These are phyloP conservation scores for Arthrobotrys entomopaga DNA, from an alignment of 2,329 filamentous ascomycete species.

Conservation along the genomic window DNA sequence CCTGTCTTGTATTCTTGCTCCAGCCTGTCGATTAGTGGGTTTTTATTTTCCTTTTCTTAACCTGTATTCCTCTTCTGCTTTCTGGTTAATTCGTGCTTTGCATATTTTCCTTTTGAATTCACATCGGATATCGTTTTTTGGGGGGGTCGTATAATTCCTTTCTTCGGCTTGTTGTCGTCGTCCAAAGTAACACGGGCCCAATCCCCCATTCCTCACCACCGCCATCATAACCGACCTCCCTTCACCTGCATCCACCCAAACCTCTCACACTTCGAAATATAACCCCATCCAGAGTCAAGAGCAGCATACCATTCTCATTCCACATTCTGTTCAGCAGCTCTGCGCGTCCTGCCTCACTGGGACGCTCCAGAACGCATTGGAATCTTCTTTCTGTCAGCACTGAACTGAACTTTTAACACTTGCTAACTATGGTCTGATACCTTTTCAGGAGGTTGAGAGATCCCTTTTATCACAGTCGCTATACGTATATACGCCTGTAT, in stretches of 20 bases:
- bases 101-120: constrained; percentile 24
- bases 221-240: not conserved
- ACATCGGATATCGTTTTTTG: constrained; percentile 15
- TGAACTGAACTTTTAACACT: constrained; percentile 11
- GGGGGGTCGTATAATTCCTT: constrained; percentile 39
- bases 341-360: constrained; percentile 21
- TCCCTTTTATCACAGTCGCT: constrained; percentile 7
- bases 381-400: no score
- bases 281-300: not conserved
- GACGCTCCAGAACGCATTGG: constrained; percentile 15
- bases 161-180: constrained; percentile 29
- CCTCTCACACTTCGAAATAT: no score
- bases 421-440: constrained; percentile 53
- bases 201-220: constrained; percentile 10
- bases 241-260: not conserved
- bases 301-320: no score
- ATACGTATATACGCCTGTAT: constrained; percentile 1
- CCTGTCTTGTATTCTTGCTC: constrained; percentile 5
- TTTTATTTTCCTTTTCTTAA: constrained; percentile 24
- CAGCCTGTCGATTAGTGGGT: not conserved
- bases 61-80: constrained; percentile 14
- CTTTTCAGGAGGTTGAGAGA: constrained; percentile 48
- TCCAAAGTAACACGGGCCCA: constrained; percentile 33
- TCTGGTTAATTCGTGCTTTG: constrained; percentile 18
- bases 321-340: constrained; percentile 2